Percentiles rank a stretch among this genome's conserved stretches.
Conservation (phyloP, 805 yeast genomes). For the Candida adriatica region DNA sequence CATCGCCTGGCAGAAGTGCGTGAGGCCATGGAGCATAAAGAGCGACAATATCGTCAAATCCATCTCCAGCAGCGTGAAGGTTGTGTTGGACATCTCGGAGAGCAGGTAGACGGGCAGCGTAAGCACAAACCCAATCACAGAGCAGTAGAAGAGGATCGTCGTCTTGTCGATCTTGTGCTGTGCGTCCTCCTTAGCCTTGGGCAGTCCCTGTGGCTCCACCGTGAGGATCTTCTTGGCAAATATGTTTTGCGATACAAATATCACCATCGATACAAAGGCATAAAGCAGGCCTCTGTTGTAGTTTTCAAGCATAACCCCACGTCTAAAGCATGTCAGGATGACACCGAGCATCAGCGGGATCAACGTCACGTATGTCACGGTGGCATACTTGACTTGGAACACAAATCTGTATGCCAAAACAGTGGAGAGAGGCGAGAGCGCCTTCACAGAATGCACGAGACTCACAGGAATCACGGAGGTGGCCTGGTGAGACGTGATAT, state of each 20-base stretch:
- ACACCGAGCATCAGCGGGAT: conserved; percentile 80
- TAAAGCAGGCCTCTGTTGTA: conserved; percentile 28
- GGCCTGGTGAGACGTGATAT: conserved; percentile 87
- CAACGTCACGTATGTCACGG: conserved; percentile 69
- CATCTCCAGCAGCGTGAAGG: conserved; percentile 25
- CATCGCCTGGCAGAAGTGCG: conserved; percentile 68
- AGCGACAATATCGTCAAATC: conserved; percentile 26
- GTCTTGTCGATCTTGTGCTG: conserved; percentile 55
- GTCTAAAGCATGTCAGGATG: conserved; percentile 64
- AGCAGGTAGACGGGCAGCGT: conserved; percentile 63
- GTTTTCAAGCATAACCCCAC: conserved; percentile 10
- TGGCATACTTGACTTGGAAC: conserved; percentile 50
- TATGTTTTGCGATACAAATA: conserved; percentile 73
- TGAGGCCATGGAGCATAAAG: conserved; percentile 53
- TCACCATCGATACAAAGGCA: conserved; percentile 39
- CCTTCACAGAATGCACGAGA: conserved; percentile 88
- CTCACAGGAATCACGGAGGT: conserved; percentile 91
- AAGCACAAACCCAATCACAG: conserved; percentile 57
- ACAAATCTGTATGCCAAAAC: conserved; percentile 68
- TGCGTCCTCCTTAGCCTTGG: conserved; percentile 19
- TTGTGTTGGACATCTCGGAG: conserved; percentile 37
- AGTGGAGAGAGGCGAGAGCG: conserved; percentile 83
- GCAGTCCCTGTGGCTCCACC: conserved; percentile 29
- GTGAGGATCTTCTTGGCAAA: conserved; percentile 73
- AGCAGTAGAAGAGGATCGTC: conserved; percentile 66